Evolutionary conservation across 2,329 filamentous ascomycete species (phyloP).

Genomic region (Biscogniauxia marginata): DNA sequence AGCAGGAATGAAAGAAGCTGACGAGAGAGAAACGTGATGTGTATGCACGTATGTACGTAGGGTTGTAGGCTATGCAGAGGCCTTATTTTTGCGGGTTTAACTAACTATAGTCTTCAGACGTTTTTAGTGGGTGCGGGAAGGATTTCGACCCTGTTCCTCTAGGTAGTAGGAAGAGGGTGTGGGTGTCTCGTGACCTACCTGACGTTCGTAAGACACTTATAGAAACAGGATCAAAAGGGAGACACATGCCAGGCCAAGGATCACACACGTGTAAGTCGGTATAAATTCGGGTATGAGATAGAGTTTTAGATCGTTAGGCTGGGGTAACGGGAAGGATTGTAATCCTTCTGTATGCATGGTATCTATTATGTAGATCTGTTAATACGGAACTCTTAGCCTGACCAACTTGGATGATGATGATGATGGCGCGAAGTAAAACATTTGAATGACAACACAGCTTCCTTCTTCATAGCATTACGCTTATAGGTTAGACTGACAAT

Average conservation of each 20-base stretch:
- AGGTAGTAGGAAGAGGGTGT: not conserved
- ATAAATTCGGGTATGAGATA: not conserved
- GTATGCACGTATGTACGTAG: not conserved
- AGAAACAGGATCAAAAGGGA: not conserved
- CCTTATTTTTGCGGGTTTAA: not conserved
- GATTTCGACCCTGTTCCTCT: not conserved
- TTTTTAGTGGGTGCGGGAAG: not conserved
- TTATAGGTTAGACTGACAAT: not conserved
- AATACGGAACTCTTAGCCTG: not conserved
- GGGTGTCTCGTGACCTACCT: not conserved
- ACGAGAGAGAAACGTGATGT: not conserved
- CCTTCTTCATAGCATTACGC: not conserved
- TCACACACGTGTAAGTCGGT: not conserved
- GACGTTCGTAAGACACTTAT: not conserved
- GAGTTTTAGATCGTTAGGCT: not conserved
- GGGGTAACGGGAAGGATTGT: not conserved
- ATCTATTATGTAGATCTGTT: not conserved
- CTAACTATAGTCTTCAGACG: not conserved
- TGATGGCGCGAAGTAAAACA: not conserved
- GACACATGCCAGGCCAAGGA: not conserved
- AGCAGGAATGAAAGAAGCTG: not conserved
- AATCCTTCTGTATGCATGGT: not conserved
- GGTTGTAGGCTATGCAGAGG: not conserved
- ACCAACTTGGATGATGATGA: not conserved
- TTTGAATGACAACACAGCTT: not conserved